A percentile compares a stretch with the other conserved stretches of the same genome.
phyloP scores from a whole-genome alignment of 768 basidiomycete genomes.

The Boletus subparvulus region DNA sequence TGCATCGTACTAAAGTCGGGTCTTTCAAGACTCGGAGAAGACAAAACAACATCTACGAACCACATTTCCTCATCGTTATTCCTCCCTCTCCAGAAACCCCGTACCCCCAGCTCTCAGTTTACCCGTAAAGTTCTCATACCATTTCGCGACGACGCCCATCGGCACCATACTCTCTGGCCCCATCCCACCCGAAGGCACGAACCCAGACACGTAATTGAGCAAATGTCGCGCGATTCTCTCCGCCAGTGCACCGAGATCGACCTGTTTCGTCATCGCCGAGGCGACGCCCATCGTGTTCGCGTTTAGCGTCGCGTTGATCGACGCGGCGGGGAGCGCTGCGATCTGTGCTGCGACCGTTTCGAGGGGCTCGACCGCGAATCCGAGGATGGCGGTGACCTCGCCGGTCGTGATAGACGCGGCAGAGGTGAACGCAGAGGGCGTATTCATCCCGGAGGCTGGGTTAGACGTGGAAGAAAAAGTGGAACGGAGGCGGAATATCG shows the following conservation, averaged over 20 bases:
- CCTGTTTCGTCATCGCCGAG: constrained; percentile 13
- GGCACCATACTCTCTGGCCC: constrained; percentile 56
- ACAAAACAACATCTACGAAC: neutral
- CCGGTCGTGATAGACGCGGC: constrained; percentile 33
- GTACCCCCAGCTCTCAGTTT: constrained; percentile 61
- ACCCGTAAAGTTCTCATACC: constrained; percentile 66
- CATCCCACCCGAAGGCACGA: constrained; percentile 45
- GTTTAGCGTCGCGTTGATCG: constrained; percentile 27
- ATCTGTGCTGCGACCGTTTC: constrained; percentile 59
- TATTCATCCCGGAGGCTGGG: constrained; percentile 31
- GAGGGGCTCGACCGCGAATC: constrained; percentile 79
- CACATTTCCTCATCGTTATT: neutral
- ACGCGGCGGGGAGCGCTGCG: constrained; percentile 38
- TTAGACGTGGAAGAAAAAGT: constrained; percentile 45
- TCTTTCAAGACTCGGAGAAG: too few species aligned
- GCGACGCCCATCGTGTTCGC: constrained; percentile 11
- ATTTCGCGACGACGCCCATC: constrained; percentile 60
- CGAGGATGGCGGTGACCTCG: constrained; percentile 71
- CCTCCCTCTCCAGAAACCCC: constrained; percentile 55
- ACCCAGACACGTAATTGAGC: constrained; percentile 73
- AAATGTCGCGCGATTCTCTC: constrained; percentile 57
- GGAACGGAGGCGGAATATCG: constrained; percentile 80
- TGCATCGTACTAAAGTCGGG: neutral
- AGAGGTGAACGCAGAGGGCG: constrained; percentile 33
- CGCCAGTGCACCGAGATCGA: constrained; percentile 18